Conservation (phyloP, 805 yeast species). For the Monosporozyma siamensis region DNA sequence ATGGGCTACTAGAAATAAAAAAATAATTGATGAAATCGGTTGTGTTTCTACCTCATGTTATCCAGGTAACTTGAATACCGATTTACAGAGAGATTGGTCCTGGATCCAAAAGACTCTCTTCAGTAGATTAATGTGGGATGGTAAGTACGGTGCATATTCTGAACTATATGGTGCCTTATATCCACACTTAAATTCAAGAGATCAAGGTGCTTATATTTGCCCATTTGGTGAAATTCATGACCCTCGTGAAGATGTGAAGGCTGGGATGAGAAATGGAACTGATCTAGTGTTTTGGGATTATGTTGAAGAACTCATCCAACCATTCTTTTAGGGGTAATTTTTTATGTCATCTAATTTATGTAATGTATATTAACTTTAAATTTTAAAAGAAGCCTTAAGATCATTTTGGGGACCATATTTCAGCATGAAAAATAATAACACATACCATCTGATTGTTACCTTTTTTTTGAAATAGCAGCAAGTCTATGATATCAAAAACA, state of each 20-base stretch:
- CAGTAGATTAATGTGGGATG: constrained; percentile 5
- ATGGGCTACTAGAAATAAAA: constrained; percentile 27
- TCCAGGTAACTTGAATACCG: constrained; percentile 32
- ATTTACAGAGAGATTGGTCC: constrained; percentile 24
- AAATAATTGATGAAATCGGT: constrained; percentile 19
- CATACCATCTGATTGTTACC: no score
- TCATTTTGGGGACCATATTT: no score
- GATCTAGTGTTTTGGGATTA: constrained; percentile 24
- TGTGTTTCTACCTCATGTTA: constrained; percentile 29
- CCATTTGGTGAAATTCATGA: constrained; percentile 30
- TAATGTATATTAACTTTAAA: no score
- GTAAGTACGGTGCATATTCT: constrained; percentile 32
- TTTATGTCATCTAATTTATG: no score
- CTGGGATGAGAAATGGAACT: constrained; percentile 22
- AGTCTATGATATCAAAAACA: no score
- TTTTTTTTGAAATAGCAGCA: no score
- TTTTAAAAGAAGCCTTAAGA: no score
- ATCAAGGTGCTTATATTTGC: constrained; percentile 30
- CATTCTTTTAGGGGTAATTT: constrained; percentile 2
- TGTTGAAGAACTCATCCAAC: constrained; percentile 12
- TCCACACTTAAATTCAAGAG: constrained; percentile 25
- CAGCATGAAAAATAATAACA: no score
- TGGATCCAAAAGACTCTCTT: constrained; percentile 9
- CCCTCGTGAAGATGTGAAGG: constrained; percentile 23
- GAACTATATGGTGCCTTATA: constrained; percentile 32